A percentile compares a stretch with the other conserved stretches of the same genome.
Conservation (phyloP, 2,329 filamentous ascomycete genomes). For the Juglanconis sp. region DNA sequence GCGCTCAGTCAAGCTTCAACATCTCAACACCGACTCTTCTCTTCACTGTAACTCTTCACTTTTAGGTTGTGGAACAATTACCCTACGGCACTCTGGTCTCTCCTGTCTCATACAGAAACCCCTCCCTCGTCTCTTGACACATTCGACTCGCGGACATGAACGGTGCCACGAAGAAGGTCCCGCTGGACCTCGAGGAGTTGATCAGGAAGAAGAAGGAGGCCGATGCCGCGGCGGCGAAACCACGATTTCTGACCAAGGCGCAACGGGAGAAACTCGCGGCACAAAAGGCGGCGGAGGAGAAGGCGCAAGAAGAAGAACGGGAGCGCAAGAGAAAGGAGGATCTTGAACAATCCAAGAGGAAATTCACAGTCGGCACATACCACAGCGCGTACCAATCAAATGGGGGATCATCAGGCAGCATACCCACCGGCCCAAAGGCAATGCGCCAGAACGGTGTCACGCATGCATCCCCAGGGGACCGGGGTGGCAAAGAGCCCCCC, state of each 20-base stretch:
- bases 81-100: not conserved
- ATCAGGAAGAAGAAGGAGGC: conserved; percentile 81
- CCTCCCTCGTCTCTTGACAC: not conserved
- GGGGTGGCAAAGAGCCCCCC: conserved; percentile 8
- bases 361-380: conserved; percentile 20
- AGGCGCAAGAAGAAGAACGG: conserved; percentile 51
- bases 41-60: not conserved
- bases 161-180: conserved; percentile 32
- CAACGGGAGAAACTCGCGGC: conserved; percentile 77
- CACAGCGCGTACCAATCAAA: conserved; percentile 25
- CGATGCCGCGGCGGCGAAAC: conserved; percentile 80
- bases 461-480: conserved; percentile 16
- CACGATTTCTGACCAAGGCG: conserved; percentile 81
- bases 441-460: conserved; percentile 45
- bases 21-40: not conserved
- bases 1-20: not conserved
- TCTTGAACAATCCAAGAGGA: conserved; percentile 25
- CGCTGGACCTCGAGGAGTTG: conserved; percentile 81
- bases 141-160: conserved; percentile 8
- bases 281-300: conserved; percentile 67
- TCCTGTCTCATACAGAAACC: not conserved
- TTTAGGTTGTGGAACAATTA: not conserved
- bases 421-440: conserved; percentile 72
- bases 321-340: conserved; percentile 45
- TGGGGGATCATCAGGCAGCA: conserved; percentile 24